Evolutionary conservation across 2,329 filamentous ascomycete genomes (phyloP).

Genomic region (Alternaria brassicae): DNA sequence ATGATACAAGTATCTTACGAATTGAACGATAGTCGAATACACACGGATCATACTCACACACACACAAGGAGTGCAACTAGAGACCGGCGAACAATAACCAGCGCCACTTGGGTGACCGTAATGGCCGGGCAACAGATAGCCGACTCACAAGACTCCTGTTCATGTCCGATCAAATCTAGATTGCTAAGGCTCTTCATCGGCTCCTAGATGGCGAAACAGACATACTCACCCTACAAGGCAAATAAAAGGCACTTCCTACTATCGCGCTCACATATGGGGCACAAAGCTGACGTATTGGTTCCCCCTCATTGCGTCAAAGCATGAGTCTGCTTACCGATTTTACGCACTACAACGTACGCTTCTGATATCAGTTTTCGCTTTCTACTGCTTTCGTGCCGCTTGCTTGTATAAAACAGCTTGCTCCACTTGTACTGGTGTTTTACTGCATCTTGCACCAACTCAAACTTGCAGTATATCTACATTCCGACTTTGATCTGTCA

Average conservation of each 20-base stretch:
- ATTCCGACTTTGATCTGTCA: neutral
- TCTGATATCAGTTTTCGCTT: neutral
- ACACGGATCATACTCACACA: neutral
- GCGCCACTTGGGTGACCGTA: neutral
- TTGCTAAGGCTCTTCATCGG: neutral
- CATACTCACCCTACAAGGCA: neutral
- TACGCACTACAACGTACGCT: neutral
- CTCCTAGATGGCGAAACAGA: neutral
- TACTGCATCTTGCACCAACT: neutral
- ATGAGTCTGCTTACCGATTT: neutral
- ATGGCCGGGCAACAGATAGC: neutral
- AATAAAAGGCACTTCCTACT: neutral
- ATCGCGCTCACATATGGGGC: neutral
- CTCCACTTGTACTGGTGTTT: neutral
- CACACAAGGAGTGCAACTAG: neutral
- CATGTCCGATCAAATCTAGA: too few species aligned
- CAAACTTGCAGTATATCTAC: neutral
- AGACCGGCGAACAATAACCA: neutral
- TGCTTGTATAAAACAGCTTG: neutral
- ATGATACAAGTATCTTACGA: neutral
- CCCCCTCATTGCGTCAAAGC: neutral
- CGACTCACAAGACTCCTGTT: neutral
- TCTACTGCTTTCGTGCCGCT: neutral
- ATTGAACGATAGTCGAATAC: neutral
- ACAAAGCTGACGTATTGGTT: neutral